Conservation (phyloP, 2,329 filamentous ascomycete genomes). For the Helotiales sp. region DNA sequence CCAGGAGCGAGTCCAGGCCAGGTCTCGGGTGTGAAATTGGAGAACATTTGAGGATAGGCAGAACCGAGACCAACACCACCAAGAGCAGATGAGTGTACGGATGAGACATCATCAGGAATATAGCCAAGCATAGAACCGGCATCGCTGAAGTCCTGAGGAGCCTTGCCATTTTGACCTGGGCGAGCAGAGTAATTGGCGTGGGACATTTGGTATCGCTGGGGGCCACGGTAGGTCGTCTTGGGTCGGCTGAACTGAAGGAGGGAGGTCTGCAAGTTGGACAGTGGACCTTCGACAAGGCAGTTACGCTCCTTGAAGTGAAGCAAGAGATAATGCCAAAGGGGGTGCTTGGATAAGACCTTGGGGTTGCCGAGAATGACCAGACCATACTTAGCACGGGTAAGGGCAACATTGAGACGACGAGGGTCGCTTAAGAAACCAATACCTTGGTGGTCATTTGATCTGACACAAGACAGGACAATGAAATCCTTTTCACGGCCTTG, state of each 20-base stretch:
- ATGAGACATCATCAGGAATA: conserved; percentile 95
- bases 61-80: conserved; percentile 77
- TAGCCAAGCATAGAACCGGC: conserved; percentile 90
- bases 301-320: conserved; percentile 97
- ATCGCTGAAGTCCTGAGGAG: conserved; percentile 49
- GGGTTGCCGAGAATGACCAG: conserved; percentile 96
- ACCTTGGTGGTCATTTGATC: conserved; percentile 97
- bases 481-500: conserved; percentile 99
- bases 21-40: conserved; percentile 78
- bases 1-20: conserved; percentile 80
- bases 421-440: conserved; percentile 99
- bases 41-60: conserved; percentile 94
- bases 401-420: conserved; percentile 91
- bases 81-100: conserved; percentile 87
- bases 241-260: conserved; percentile 93
- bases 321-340: conserved; percentile 93
- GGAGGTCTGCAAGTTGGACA: conserved; percentile 94
- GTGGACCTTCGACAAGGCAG: conserved; percentile 90
- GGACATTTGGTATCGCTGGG: conserved; percentile 82
- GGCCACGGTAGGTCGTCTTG: conserved; percentile 86
- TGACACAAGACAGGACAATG: conserved; percentile 95
- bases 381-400: conserved; percentile 96
- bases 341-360: conserved; percentile 96
- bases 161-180: conserved; percentile 33
- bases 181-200: conserved; percentile 51